Evolutionary conservation across 1,139 yeast genomes (phyloP), one percentile per base, ranked within the genome.

Genomic region (Suhomyces panamericanus): DNA sequence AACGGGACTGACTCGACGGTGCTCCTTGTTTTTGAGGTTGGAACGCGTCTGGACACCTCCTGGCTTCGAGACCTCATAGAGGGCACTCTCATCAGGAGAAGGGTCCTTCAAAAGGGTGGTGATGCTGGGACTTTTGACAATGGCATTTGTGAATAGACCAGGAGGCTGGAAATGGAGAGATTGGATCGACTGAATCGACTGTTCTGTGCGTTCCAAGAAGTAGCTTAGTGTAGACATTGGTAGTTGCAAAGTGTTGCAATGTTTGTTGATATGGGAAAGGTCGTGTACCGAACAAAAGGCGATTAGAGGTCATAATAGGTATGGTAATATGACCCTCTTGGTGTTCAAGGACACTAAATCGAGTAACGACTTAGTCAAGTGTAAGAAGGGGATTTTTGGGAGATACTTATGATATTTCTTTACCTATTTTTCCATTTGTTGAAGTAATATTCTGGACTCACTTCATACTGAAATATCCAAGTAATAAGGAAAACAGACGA

Each of bases 111-210:
- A 66, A 32, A 84, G 64, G n/a, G 73, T 64, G 6, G 85, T 81
- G 47, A 83, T 81, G 32, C 77, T 76, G 1, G 84, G 84, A 30
- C 75, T 67, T 29, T 70, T 64, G 10, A 80, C 70, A 16, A 83
- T 66, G 6, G 90, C 82, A 55, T 83, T 83, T 32, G 88, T 80
- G 62, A 84, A 85, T 30, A 80, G 73, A 1, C 87, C 87, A 0
- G 86, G 77, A 0, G 74, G 68, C 2, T 70, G 59, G 56, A 81
- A 81, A 43, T 75, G 62, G 9, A 73, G 66, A 2, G 69, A 35
- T 56, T 57, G 32, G 58, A 62, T 7, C 64, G 68, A 46, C 66
- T 57, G 26, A 43, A 59, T 47, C 24, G 54, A 44, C 47, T 53
- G 39, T 49, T 54, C 37, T 46, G 51, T 17, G 31, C 52, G 20